A percentile compares a stretch with the other conserved stretches of the same genome.
phyloP scores from a whole-genome alignment of 148 eudicot species.

The Suaeda aralocaspica region DNA sequence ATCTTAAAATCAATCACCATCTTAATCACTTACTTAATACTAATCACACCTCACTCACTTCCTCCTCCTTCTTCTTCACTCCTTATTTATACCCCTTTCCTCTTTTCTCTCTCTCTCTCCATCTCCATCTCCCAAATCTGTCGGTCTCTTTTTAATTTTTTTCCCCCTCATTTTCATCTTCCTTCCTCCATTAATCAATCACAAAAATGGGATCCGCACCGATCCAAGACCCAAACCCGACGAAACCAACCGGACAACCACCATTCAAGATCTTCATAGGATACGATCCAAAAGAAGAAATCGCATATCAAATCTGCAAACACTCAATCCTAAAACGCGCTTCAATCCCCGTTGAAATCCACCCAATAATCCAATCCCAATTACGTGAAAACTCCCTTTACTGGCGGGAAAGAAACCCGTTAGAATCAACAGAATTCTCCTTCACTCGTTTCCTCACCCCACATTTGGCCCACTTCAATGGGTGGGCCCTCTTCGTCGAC shows the following conservation, averaged over 20 bases:
- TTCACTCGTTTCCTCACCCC: slow-evolving; percentile 83
- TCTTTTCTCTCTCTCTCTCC: not conserved
- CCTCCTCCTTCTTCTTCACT: not conserved
- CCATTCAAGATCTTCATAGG: slow-evolving; percentile 77
- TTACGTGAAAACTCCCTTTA: slow-evolving; percentile 54
- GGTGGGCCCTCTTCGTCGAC: slow-evolving; percentile 98
- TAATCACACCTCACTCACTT: slow-evolving; percentile 16
- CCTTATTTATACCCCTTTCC: not conserved
- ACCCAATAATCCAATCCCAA: slow-evolving; percentile 70
- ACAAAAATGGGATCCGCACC: slow-evolving; percentile 24
- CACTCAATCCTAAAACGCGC: slow-evolving; percentile 61
- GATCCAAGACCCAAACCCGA: slow-evolving; percentile 7
- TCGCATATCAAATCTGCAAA: slow-evolving; percentile 82
- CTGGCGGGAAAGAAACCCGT: slow-evolving; percentile 71
- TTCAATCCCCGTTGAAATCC: slow-evolving; percentile 64
- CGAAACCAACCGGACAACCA: slow-evolving; percentile 17
- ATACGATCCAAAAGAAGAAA: slow-evolving; percentile 77
- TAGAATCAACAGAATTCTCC: slow-evolving; percentile 94
- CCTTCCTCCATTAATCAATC: not conserved
- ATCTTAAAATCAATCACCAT: too few relatives aligned
- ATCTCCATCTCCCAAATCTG: not conserved
- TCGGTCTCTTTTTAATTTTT: slow-evolving; percentile 22
- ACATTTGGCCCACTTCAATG: slow-evolving; percentile 53
- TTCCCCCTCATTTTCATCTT: not conserved
- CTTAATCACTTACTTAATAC: too few relatives aligned